A percentile compares a stretch with the other conserved stretches of the same genome.
These are phyloP conservation scores for Narthecium ossifragum DNA, from an alignment of 106 monocot genomes.

Conservation along the genomic window DNA sequence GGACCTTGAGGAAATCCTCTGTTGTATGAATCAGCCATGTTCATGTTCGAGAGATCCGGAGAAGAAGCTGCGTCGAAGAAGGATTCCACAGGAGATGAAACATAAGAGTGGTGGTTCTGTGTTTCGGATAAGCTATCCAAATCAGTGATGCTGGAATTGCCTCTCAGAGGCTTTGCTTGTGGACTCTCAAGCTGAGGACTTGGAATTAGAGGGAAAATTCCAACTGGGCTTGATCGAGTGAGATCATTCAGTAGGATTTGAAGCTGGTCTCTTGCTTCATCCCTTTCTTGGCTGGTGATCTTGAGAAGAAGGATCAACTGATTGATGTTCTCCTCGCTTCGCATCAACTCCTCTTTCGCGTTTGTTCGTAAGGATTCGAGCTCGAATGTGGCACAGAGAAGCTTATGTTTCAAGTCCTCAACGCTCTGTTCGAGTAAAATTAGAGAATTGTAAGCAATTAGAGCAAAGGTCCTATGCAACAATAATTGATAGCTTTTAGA, in stretches of 20 bases:
- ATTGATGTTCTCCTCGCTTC: background rate
- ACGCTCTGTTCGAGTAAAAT: background rate
- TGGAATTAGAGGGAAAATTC: background rate
- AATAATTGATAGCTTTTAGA: too few relatives aligned
- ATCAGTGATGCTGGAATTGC: slow-evolving; percentile 6
- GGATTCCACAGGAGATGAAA: slow-evolving; percentile 7
- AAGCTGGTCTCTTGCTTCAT: slow-evolving; percentile 9
- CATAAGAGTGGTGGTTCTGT: background rate
- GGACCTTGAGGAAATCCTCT: background rate
- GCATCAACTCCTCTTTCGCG: slow-evolving; percentile 1
- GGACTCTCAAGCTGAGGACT: background rate
- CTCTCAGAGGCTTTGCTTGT: background rate
- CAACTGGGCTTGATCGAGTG: background rate
- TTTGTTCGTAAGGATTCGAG: background rate
- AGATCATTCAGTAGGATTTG: slow-evolving; percentile 4
- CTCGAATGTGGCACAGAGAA: slow-evolving; percentile 5
- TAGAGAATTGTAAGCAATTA: too few relatives aligned
- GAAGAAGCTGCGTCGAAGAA: slow-evolving; percentile 2
- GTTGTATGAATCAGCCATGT: slow-evolving; percentile 6
- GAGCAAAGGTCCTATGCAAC: too few relatives aligned
- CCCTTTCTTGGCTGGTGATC: slow-evolving; percentile 10
- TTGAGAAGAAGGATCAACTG: slow-evolving; percentile 7
- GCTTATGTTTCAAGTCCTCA: slow-evolving; percentile 7
- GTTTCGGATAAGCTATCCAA: slow-evolving; percentile 15
- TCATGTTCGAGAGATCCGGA: slow-evolving; percentile 5